A percentile compares a stretch with the other conserved stretches of the same genome.
These are phyloP conservation scores for Backusella psychrophila DNA, from an alignment of 192 early-diverging fungal species.

Conservation along the genomic window DNA sequence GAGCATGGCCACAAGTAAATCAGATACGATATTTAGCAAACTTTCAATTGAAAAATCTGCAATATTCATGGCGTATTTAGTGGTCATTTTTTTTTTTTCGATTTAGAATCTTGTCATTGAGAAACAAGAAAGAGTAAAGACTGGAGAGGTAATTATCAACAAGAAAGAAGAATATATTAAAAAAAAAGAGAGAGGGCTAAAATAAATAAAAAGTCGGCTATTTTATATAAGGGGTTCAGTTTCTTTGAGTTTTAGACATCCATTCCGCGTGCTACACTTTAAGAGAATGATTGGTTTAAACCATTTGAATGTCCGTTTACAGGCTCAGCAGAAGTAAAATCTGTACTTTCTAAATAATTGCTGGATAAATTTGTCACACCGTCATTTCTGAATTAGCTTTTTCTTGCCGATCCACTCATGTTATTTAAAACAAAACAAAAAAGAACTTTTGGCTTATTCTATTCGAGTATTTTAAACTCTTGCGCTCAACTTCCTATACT, in stretches of 20 bases:
- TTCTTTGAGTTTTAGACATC: background rate
- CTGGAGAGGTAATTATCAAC: background rate
- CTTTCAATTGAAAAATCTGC: slow-evolving; percentile 44
- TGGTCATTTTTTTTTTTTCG: background rate
- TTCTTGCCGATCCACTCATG: slow-evolving; percentile 1
- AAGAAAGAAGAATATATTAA: background rate
- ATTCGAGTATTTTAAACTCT: background rate
- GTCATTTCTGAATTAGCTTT: background rate
- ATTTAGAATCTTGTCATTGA: background rate
- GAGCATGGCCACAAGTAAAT: slow-evolving; percentile 48
- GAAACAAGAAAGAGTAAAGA: background rate
- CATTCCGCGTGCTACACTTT: slow-evolving; percentile 4
- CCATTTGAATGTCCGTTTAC: background rate
- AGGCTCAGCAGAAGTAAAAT: slow-evolving; percentile 2
- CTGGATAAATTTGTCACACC: slow-evolving; percentile 2
- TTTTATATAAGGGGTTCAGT: slow-evolving; percentile 3
- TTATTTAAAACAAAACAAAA: background rate
- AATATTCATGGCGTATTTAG: slow-evolving; percentile 25
- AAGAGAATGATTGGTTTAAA: background rate
- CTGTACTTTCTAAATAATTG: background rate
- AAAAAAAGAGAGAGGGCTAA: background rate
- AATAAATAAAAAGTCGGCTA: background rate
- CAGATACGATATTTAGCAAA: slow-evolving; percentile 47
- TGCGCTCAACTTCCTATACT: background rate
- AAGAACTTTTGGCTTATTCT: background rate